These are phyloP conservation scores for Pseudogymnoascus sp. DNA, from an alignment of 2,329 filamentous ascomycete genomes.

Conservation along the genomic window DNA sequence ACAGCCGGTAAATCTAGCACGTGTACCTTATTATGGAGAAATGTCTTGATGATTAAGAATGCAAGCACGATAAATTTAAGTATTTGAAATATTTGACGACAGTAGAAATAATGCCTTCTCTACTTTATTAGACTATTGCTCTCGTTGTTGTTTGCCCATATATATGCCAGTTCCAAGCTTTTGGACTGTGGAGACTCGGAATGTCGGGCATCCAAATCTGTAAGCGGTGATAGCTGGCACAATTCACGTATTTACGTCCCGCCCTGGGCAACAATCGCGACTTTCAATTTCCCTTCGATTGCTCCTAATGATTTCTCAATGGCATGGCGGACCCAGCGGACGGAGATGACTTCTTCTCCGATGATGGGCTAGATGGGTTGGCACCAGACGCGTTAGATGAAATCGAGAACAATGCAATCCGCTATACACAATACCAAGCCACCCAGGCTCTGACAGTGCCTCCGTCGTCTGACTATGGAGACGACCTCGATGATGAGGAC, in stretches of 20 bases:
- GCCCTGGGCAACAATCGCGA: not conserved
- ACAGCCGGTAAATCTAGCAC: not conserved
- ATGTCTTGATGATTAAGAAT: not conserved
- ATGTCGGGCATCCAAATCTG: not conserved
- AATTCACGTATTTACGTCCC: slow-evolving; percentile 2
- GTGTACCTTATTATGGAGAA: not conserved
- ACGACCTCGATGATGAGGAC: slow-evolving; percentile 28
- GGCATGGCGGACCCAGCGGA: slow-evolving; percentile 29
- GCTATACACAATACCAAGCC: slow-evolving; percentile 37
- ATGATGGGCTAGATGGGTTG: slow-evolving; percentile 54
- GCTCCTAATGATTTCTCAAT: slow-evolving; percentile 26
- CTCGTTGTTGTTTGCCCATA: not conserved
- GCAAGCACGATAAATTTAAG: not conserved
- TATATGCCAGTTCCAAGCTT: not conserved
- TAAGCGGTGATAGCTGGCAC: not conserved
- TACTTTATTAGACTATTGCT: not conserved
- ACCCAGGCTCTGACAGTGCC: slow-evolving; percentile 19
- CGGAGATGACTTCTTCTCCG: slow-evolving; percentile 51
- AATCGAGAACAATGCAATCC: slow-evolving; percentile 55
- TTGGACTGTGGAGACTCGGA: not conserved
- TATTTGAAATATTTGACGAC: not conserved
- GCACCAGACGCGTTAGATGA: slow-evolving; percentile 49
- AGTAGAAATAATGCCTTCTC: not conserved
- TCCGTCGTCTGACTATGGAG: slow-evolving; percentile 31
- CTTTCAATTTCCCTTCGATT: not conserved